Base-by-base conservation (phyloP, 495 filamentous ascomycete genomes). In the Podospora australis region DNA sequence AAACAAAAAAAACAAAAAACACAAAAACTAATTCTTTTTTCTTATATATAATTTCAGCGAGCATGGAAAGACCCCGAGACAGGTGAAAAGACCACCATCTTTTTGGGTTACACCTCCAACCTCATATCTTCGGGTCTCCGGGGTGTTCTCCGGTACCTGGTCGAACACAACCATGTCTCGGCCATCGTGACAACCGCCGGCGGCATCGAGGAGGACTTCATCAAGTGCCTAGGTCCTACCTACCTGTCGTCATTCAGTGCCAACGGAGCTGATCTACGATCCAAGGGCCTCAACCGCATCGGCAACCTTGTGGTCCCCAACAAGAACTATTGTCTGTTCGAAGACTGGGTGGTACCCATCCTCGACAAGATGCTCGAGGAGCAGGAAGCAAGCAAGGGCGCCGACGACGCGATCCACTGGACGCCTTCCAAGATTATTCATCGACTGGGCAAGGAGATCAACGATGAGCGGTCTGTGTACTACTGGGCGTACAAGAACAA, bases 291-390 rank as follows among this genome's bases (percentile, higher is more conserved):
- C 44, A 97, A 99, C 62, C 80, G 94, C 11, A 97, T 97, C 54
- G 94, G 94, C 42, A 97, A 97, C 55, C 74, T 98, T 1, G 71
- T 96, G n/a, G 92, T 98, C 2, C 94, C 92, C 2, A 98, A 97
- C 61, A 83, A 78, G 59, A 98, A 98, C 68, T 97, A 97, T 68
- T 95, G 90, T 67, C 79, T 83, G 5, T 97, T 98, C 54, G 91
- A 98, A 60, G 94, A 98, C 74, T 97, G 92, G 92, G 70, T 98
- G 10, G 73, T 95, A 20, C 92, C 94, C 1, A 89, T 97, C 52
- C 70, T 98, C 20, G 87, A 96, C 63, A 71, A 70, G 43, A 91
- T 97, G 87, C 78, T 97, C 3, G 85, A 82, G 48, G 94, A 97
- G 67, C 94, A 97, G 65, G 89, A 96, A 64, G 80, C 79, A 1